phyloP scores from a whole-genome alignment of 768 basidiomycete species.

The Suillus discolor region DNA sequence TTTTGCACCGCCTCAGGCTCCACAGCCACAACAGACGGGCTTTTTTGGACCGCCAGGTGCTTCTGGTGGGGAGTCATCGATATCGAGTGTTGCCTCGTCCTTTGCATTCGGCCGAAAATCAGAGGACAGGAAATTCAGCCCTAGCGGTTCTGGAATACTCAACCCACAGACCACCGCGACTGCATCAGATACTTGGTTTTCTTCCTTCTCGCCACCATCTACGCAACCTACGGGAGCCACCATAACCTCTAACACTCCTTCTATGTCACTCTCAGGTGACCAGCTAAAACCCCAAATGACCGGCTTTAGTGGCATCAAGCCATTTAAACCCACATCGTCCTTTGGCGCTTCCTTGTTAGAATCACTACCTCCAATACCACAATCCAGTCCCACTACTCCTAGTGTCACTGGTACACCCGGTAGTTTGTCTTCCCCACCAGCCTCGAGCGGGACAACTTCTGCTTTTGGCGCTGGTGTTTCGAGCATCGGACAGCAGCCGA shows the following conservation, averaged over 20 bases:
- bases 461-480: conserved; percentile 13
- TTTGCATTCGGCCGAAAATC: conserved; percentile 52
- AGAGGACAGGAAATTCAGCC: conserved; percentile 22
- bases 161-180: conserved; percentile 38
- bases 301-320: conserved; percentile 64
- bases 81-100: conserved; percentile 73
- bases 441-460: conserved; percentile 22
- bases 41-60: conserved; percentile 34
- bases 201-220: conserved; percentile 41
- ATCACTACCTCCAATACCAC: conserved; percentile 73
- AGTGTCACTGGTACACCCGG: conserved; percentile 22
- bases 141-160: conserved; percentile 21
- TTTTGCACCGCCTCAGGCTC: conserved; percentile 32
- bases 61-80: conserved; percentile 44
- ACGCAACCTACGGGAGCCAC: conserved; percentile 55
- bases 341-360: conserved; percentile 80
- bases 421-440: conserved; percentile 22
- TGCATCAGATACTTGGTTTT: conserved; percentile 50
- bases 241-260: conserved; percentile 33
- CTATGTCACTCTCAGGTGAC: conserved; percentile 24
- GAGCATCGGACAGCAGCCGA: conserved; percentile 20
- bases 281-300: conserved; percentile 47
- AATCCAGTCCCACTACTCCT: conserved; percentile 54
- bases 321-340: conserved; percentile 81
- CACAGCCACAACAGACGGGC: conserved; percentile 27